phyloP scores from a whole-genome alignment of 352 stramenopile species.

The Sclerospora graminicola region DNA sequence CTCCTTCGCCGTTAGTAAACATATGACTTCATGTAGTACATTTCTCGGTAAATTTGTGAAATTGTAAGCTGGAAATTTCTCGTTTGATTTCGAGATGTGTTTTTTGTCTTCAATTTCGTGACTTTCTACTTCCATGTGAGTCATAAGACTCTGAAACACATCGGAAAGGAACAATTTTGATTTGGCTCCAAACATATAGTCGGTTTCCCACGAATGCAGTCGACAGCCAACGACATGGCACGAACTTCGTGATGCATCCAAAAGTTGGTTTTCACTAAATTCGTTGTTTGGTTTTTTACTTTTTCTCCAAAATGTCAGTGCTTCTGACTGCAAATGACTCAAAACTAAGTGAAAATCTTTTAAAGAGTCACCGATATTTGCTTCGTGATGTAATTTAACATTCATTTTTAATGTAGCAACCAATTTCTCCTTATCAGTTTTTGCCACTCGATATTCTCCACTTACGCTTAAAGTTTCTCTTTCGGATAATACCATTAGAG shows the following conservation, averaged over 20 bases:
- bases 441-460: conserved; percentile 25
- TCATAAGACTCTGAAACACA: conserved; percentile 57
- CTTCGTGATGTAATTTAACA: conserved; percentile 23
- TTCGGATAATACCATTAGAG: conserved; percentile 29
- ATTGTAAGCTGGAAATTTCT: conserved; percentile 16
- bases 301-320: conserved; percentile 19
- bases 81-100: conserved; percentile 47
- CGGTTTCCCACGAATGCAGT: conserved; percentile 25
- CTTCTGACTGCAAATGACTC: conserved; percentile 33
- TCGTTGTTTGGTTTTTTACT: conserved; percentile 3
- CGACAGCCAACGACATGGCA: conserved; percentile 64
- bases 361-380: conserved; percentile 13
- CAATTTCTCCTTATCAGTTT: not conserved
- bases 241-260: conserved; percentile 23
- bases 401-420: conserved; percentile 35
- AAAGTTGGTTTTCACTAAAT: conserved; percentile 4
- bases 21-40: conserved; percentile 45
- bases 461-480: conserved; percentile 18
- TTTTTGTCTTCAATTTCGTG: conserved; percentile 57
- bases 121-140: conserved; percentile 50
- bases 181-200: conserved; percentile 1
- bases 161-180: conserved; percentile 43
- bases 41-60: conserved; percentile 60
- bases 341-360: conserved; percentile 39
- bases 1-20: conserved; percentile 46